A percentile compares a stretch with the other conserved stretches of the same genome.
Evolutionary conservation across 2,329 filamentous ascomycete species (phyloP).

Genomic region (Scytalidium lignicola): DNA sequence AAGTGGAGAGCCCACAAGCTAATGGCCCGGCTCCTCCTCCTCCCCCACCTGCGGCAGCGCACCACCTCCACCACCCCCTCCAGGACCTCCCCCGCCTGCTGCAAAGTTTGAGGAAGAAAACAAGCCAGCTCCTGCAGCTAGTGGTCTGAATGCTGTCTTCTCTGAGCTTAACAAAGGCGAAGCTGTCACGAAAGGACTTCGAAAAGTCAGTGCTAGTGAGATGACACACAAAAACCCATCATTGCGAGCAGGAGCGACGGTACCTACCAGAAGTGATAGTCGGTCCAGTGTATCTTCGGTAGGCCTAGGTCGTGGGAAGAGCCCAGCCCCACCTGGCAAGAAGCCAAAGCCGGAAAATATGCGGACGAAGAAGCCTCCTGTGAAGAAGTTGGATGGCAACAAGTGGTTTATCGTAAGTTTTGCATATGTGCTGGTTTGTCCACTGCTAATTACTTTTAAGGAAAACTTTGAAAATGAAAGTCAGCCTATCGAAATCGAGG

Average conservation of each 20-base stretch:
- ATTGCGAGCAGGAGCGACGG: constrained; percentile 67
- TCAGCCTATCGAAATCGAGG: constrained; percentile 74
- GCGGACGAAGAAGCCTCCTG: constrained; percentile 75
- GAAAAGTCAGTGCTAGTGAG: constrained; percentile 89
- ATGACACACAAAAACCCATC: constrained; percentile 99
- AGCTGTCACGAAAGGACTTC: constrained; percentile 79
- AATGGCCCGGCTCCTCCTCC: constrained; percentile 35
- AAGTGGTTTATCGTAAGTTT: constrained; percentile 80
- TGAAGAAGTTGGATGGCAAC: constrained; percentile 76
- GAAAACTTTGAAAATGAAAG: constrained; percentile 84
- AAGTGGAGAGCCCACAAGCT: constrained; percentile 49
- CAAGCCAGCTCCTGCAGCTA: constrained; percentile 37
- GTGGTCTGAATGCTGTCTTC: constrained; percentile 83
- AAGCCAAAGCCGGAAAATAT: constrained; percentile 83
- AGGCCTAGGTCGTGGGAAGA: constrained; percentile 60
- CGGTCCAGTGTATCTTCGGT: constrained; percentile 45
- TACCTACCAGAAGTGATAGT: constrained; percentile 52
- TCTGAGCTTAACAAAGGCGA: constrained; percentile 85
- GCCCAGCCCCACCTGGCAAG: constrained; percentile 73
- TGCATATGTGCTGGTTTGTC: neutral
- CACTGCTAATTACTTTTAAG: constrained; percentile 33
- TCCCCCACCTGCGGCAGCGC: constrained; percentile 48
- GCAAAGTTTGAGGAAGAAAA: constrained; percentile 47
- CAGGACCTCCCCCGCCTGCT: constrained; percentile 58
- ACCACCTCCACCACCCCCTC: constrained; percentile 62